phyloP scores from a whole-genome alignment of 2,329 filamentous ascomycete genomes.

The Sporothrix curviconia region DNA sequence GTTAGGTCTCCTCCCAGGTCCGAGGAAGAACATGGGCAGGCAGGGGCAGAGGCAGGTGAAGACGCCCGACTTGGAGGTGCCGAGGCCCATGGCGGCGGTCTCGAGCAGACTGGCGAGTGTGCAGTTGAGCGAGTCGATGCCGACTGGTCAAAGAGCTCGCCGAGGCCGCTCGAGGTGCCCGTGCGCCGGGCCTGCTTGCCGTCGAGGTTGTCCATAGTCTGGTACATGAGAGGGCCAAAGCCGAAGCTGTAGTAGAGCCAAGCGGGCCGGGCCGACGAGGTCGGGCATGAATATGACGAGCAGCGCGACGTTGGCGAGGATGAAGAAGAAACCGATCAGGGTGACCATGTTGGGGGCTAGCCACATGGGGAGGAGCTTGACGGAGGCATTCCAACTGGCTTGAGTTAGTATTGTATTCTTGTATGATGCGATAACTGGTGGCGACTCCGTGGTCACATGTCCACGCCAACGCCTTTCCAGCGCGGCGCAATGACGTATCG shows the following conservation, averaged over 20 bases:
- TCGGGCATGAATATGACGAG: conserved; percentile 81
- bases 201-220: conserved; percentile 98
- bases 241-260: conserved; percentile 98
- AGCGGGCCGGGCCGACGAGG: conserved; percentile 76
- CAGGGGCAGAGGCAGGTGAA: conserved; percentile 89
- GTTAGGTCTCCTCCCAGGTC: conserved; percentile 98
- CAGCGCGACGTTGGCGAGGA: conserved; percentile 71
- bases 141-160: conserved; percentile 97
- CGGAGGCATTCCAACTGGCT: conserved; percentile 89
- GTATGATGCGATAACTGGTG: neutral
- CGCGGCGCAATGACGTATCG: conserved; percentile 54
- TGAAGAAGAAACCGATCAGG: conserved; percentile 88
- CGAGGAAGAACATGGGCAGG: conserved; percentile 98
- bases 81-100: conserved; percentile 87
- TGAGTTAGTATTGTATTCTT: neutral
- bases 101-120: conserved; percentile 86
- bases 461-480: too few relatives aligned
- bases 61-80: conserved; percentile 74
- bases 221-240: conserved; percentile 95
- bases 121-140: conserved; percentile 96
- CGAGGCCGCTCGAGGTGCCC: conserved; percentile 87
- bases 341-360: conserved; percentile 98
- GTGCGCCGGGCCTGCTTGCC: conserved; percentile 95
- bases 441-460: neutral
- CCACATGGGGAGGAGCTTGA: conserved; percentile 89